phyloP scores from a whole-genome alignment of 352 stramenopile species.

The Globisporangium spiculum region DNA sequence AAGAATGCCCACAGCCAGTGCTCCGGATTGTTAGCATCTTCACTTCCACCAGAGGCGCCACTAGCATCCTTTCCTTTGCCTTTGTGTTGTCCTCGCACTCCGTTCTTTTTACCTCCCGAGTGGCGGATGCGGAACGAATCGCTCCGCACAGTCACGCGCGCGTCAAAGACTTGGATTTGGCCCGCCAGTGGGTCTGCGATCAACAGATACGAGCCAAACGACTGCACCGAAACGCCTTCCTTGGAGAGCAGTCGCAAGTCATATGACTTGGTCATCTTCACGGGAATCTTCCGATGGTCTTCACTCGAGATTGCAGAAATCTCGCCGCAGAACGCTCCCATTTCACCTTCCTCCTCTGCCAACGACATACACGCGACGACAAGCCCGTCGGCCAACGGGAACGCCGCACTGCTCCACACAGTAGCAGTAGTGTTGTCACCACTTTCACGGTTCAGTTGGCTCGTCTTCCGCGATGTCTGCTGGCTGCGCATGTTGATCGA shows the following conservation, averaged over 20 bases:
- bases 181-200: conserved; percentile 19
- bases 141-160: conserved; percentile 42
- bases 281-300: conserved; percentile 35
- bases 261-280: conserved; percentile 5
- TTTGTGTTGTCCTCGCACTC: conserved; percentile 14
- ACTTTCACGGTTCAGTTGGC: background rate
- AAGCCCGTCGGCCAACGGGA: conserved; percentile 30
- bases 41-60: background rate
- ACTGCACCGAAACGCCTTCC: conserved; percentile 16
- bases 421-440: background rate
- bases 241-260: conserved; percentile 13
- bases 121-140: conserved; percentile 56
- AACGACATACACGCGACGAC: conserved; percentile 25
- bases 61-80: conserved; percentile 4
- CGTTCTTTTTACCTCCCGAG: conserved; percentile 6
- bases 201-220: conserved; percentile 31
- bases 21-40: conserved; percentile 15
- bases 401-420: conserved; percentile 13
- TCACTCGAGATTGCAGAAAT: conserved; percentile 29
- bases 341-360: background rate
- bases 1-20: conserved; percentile 35
- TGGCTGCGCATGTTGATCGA: conserved; percentile 44
- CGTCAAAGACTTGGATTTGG: conserved; percentile 18
- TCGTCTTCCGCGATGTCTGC: conserved; percentile 37
- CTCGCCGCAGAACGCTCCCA: conserved; percentile 12